Base-by-base conservation (phyloP, 352 stramenopile species). In the Vaucheria bursata region DNA sequence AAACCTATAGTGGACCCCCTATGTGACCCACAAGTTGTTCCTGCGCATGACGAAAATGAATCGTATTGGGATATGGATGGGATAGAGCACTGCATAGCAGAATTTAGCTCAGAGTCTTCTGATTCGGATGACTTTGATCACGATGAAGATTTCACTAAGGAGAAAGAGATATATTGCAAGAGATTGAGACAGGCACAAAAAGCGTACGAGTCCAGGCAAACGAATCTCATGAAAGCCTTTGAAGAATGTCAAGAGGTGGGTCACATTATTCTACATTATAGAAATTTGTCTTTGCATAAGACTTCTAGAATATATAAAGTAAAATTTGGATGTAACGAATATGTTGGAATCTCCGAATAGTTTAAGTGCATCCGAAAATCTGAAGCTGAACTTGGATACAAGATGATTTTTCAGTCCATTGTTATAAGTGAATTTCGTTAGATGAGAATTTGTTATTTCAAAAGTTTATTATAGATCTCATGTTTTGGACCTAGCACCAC, bases 131-230 rank as follows among this genome's bases (percentile, higher is more conserved):
- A 82, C 32, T 31, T 68, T 29, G 71, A 80, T n/a, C 70, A 82
- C 25, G 77, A 82, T 64, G 68, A 79, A 34, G 77, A 82, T 25
- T 82, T 73, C 34, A 37, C 32, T 34, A 65, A 59, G 39, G 53
- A 36, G 35, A 79, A 73, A 49, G 40, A 59, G 25, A 33, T 59
- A 25, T 73, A 82, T 32, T 45, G 75, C 34, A 82, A 82, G 40
- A 79, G 70, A 32, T 73, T 68, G 39, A 53, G 77, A n/a, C 70
- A 79, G 71, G 77, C 77, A 31, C 70, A 82, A 36, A 82, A 82
- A 73, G 77, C 79, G 70, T 69, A 69, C 67, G 37, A 67, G 2
- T 6, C 7, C 29, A n/a, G 67, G n/a, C 32, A 73, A 40, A 2
- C 7, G 2, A 67, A 69, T 40, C 67, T 73, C 2, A 2, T 7